Base-by-base conservation (phyloP, 306 rosid genomes). In the Cercis canadensis region DNA sequence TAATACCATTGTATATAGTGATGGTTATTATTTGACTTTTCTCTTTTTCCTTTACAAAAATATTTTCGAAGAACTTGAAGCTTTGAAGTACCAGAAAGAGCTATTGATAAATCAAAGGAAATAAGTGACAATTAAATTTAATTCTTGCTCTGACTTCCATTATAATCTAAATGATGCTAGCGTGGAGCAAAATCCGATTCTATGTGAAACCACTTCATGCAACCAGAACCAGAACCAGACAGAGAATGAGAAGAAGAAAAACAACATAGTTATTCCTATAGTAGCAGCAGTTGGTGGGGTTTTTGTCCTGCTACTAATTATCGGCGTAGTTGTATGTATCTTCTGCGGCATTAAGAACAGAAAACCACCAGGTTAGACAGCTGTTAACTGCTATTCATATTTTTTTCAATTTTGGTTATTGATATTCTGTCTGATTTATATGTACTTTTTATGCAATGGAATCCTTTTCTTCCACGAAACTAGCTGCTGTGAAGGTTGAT, bases 251-350 rank as follows among this genome's bases (percentile, higher is more conserved):
- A 70, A 51, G 54, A 64, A 69, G 45, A 79, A 73, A 9, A 67
- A 17, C 0, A 81, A 61, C 59, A 7, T 73, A 10, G 56, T 83
- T 8, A 11, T 76, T 75, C 85, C 80, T 3, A 12, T 81, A 33
- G 73, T 63, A 64, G 88, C 92, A 58, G 55, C 85, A 49, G 44
- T 73, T 49, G 77, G 78, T 40, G 96, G 82, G 62, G 13, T 77
- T 75, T 4, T 75, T 16, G 33, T 81, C 40, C 75, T 80, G 10
- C 8, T 77, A 63, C 54, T 73, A 41, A 62, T 62, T 51, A 57
- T 11, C 32, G 57, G 39, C 31, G 79, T 51, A 5, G 65, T 52
- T 24, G 29, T 24, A 24, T 24, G 29, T 33, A 47, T 86, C 64
- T 51, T 79, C 5, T 73, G 50, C 55, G 17, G 58, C 51, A 44